These are phyloP conservation scores for Spizellomyces punctatus DNA, from an alignment of 192 early-diverging fungal species.

Conservation along the genomic window DNA sequence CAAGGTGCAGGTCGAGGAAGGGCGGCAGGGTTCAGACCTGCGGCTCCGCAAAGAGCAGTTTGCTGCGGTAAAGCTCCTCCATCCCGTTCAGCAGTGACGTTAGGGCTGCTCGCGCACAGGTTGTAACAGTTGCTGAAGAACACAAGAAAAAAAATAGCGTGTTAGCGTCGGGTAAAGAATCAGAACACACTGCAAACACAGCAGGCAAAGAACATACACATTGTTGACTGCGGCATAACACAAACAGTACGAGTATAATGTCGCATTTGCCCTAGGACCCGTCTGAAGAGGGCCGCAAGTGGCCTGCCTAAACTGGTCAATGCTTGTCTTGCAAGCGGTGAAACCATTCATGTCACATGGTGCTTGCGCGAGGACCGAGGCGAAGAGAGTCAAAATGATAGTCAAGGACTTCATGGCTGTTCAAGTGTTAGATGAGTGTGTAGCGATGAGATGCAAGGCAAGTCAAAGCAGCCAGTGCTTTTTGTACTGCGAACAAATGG, in stretches of 20 bases:
- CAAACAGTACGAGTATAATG: background rate
- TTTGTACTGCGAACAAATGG: too few species aligned
- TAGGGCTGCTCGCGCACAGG: conserved; percentile 5
- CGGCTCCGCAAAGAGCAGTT: conserved; percentile 16
- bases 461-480: too few species aligned
- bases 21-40: conserved; percentile 15
- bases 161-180: background rate
- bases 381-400: background rate
- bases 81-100: conserved; percentile 6
- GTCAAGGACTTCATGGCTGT: conserved; percentile 10
- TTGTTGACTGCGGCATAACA: background rate
- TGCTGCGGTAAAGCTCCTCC: conserved; percentile 10
- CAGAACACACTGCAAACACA: background rate
- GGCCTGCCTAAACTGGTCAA: background rate
- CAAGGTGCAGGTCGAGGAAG: conserved; percentile 20
- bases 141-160: too few species aligned
- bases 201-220: background rate
- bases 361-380: conserved; percentile 7
- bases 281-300: conserved; percentile 18
- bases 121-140: conserved; percentile 7
- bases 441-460: too few species aligned
- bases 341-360: conserved; percentile 5
- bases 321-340: background rate
- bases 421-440: too few species aligned
- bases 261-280: background rate